phyloP scores from a whole-genome alignment of 2,329 filamentous ascomycete species.

The Ascochyta rabiei region DNA sequence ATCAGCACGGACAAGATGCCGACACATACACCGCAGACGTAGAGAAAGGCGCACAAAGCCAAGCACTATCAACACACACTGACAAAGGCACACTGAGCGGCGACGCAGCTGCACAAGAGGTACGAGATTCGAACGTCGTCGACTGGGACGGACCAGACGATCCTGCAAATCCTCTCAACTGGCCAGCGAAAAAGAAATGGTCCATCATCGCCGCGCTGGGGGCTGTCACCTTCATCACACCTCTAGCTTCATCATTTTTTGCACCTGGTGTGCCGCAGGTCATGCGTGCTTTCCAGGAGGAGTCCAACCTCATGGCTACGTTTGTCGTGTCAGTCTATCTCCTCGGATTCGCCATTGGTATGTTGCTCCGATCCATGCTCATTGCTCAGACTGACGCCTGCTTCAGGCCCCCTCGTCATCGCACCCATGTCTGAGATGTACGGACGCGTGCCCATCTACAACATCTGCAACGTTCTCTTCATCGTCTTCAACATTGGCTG shows the following conservation, averaged over 20 bases:
- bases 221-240: slow-evolving; percentile 47
- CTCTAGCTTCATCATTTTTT: slow-evolving; percentile 48
- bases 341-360: slow-evolving; percentile 44
- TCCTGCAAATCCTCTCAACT: slow-evolving; percentile 49
- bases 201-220: slow-evolving; percentile 42
- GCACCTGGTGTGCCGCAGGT: slow-evolving; percentile 67
- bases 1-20: slow-evolving; percentile 36
- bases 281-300: slow-evolving; percentile 39
- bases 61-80: slow-evolving; percentile 31
- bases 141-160: slow-evolving; percentile 47
- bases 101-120: slow-evolving; percentile 12
- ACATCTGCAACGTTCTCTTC: slow-evolving; percentile 56
- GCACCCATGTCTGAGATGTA: slow-evolving; percentile 48
- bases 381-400: neutral
- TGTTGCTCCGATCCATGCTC: neutral
- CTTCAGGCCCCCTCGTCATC: slow-evolving; percentile 42
- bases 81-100: slow-evolving; percentile 32
- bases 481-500: slow-evolving; percentile 57
- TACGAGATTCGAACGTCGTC: slow-evolving; percentile 37
- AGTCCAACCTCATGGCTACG: slow-evolving; percentile 39
- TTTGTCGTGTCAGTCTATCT: slow-evolving; percentile 50
- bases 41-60: slow-evolving; percentile 36
- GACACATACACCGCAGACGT: slow-evolving; percentile 32
- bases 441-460: slow-evolving; percentile 41
- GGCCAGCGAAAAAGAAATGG: slow-evolving; percentile 47